Evolutionary conservation across 2,329 filamentous ascomycete species (phyloP).

Genomic region (Sporothrix schenckii): DNA sequence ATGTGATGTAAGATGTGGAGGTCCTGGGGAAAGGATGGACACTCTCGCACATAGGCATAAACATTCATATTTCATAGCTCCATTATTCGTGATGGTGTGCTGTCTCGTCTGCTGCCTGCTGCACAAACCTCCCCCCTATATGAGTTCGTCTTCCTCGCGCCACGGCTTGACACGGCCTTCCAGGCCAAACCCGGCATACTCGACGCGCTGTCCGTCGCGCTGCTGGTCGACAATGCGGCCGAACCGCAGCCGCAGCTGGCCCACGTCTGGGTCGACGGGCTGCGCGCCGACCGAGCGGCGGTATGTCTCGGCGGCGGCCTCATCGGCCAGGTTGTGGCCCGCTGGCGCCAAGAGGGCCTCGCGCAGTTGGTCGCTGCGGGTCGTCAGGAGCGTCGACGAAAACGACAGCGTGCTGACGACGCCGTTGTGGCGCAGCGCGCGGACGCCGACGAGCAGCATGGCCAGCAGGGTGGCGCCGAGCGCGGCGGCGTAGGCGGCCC

Average conservation of each 20-base stretch:
- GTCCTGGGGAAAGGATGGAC: no score
- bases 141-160: constrained; percentile 12
- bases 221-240: constrained; percentile 23
- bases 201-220: background rate
- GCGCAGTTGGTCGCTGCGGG: constrained; percentile 24
- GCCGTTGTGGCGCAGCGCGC: constrained; percentile 48
- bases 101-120: no score
- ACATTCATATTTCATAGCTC: no score
- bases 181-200: constrained; percentile 40
- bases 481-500: constrained; percentile 74
- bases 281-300: constrained; percentile 6
- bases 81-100: no score
- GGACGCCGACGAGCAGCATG: constrained; percentile 37
- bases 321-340: no score
- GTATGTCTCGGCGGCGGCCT: background rate
- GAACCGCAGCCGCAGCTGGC: constrained; percentile 27
- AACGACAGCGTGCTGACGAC: constrained; percentile 30
- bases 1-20: no score
- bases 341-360: background rate
- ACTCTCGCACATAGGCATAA: no score
- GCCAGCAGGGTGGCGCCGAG: constrained; percentile 55
- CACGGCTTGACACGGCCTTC: constrained; percentile 28
- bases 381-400: constrained; percentile 29
- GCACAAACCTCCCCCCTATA: background rate
- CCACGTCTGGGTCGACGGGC: constrained; percentile 17